These are phyloP conservation scores for Vicia sativa DNA, from an alignment of 306 rosid genomes.

Conservation along the genomic window DNA sequence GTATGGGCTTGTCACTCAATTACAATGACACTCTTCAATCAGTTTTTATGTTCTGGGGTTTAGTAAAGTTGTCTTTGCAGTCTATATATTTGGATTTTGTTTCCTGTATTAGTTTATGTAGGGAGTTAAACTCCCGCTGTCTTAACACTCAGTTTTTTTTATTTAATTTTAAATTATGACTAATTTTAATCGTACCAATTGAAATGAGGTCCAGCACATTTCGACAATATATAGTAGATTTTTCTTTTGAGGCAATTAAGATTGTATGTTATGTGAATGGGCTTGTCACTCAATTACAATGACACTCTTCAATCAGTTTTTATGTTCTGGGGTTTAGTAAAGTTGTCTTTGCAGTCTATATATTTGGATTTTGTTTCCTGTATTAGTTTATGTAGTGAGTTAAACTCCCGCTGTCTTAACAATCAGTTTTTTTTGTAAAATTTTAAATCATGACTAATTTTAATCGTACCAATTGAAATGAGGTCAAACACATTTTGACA, in stretches of 20 bases:
- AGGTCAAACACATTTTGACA: constrained; percentile 21
- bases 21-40: background rate
- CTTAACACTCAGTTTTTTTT: too few relatives aligned
- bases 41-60: constrained; percentile 6
- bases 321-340: background rate
- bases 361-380: constrained; percentile 21
- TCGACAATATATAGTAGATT: too few relatives aligned
- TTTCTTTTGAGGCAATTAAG: too few relatives aligned
- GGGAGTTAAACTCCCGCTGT: too few relatives aligned
- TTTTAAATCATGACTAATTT: constrained; percentile 14
- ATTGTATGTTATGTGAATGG: background rate
- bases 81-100: too few relatives aligned
- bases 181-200: too few relatives aligned
- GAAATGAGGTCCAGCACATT: too few relatives aligned
- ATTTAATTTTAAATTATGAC: too few relatives aligned
- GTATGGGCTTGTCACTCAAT: background rate
- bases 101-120: too few relatives aligned
- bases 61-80: background rate
- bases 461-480: constrained; percentile 27
- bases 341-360: background rate
- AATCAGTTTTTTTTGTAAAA: constrained; percentile 8
- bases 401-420: constrained; percentile 7
- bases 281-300: background rate
- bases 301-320: background rate
- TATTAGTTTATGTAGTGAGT: background rate